These are phyloP conservation scores for Dactylella cylindrospora DNA, from an alignment of 2,329 filamentous ascomycete genomes.

Conservation along the genomic window DNA sequence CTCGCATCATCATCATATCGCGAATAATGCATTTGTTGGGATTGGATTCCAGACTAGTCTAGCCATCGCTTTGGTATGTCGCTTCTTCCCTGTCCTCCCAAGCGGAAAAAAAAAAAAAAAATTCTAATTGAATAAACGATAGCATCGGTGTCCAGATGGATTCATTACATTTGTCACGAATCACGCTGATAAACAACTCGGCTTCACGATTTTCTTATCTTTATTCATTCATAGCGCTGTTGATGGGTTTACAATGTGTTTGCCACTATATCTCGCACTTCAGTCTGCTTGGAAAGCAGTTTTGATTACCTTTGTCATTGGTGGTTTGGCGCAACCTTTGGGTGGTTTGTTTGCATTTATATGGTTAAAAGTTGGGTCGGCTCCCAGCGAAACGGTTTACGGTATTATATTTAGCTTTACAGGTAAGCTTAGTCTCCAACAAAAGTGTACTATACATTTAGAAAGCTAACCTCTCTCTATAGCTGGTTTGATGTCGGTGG, in stretches of 20 bases:
- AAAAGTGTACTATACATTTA: not conserved
- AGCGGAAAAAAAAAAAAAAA: too few relatives aligned
- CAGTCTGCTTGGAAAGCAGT: conserved; percentile 79
- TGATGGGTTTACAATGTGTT: conserved; percentile 90
- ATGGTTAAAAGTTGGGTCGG: conserved; percentile 69
- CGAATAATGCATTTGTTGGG: conserved; percentile 86
- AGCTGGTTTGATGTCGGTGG: conserved; percentile 92
- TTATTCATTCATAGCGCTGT: conserved; percentile 98
- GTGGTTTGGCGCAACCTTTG: conserved; percentile 81
- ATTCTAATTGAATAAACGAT: too few relatives aligned
- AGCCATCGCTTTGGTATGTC: conserved; percentile 71
- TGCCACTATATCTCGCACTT: conserved; percentile 89
- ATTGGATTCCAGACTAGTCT: conserved; percentile 96
- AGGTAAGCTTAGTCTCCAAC: conserved; percentile 38
- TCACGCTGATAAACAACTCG: conserved; percentile 85
- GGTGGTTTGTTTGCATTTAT: conserved; percentile 80
- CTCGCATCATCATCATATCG: conserved; percentile 64
- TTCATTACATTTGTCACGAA: conserved; percentile 95
- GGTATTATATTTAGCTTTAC: conserved; percentile 84
- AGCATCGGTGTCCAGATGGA: conserved; percentile 54
- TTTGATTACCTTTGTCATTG: conserved; percentile 77
- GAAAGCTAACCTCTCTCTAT: not conserved
- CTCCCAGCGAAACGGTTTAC: conserved; percentile 65
- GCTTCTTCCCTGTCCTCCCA: not conserved
- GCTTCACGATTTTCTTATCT: conserved; percentile 89